A percentile compares a stretch with the other conserved stretches of the same genome.
These are phyloP conservation scores for Aspergillus fructus DNA, from an alignment of 2,329 filamentous ascomycete species.

Conservation along the genomic window DNA sequence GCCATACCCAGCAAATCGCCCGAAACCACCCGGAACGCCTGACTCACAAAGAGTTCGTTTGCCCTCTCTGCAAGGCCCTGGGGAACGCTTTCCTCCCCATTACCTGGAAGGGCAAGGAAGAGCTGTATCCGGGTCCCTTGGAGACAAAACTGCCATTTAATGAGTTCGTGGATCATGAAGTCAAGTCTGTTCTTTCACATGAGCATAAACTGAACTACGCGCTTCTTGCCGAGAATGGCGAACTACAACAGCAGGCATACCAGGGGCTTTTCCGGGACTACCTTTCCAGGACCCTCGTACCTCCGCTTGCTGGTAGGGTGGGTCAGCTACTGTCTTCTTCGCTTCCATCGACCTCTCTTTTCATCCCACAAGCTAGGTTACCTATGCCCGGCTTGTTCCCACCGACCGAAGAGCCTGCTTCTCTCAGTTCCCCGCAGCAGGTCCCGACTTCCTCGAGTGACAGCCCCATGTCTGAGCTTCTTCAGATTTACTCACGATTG, in stretches of 20 bases:
- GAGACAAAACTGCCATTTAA: conserved; percentile 61
- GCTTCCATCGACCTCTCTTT: conserved; percentile 28
- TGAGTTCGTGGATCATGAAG: conserved; percentile 64
- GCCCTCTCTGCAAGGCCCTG: conserved; percentile 92
- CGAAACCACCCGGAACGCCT: conserved; percentile 87
- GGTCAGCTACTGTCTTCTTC: conserved; percentile 32
- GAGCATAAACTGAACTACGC: conserved; percentile 51
- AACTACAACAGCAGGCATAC: conserved; percentile 36
- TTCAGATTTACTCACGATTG: conserved; percentile 56
- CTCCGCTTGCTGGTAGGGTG: conserved; percentile 47
- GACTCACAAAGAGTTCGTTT: conserved; percentile 83
- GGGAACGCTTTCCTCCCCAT: conserved; percentile 94
- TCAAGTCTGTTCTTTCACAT: conserved; percentile 50
- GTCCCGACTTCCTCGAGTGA: conserved; percentile 27
- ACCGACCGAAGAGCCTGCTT: conserved; percentile 31
- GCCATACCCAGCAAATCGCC: conserved; percentile 90
- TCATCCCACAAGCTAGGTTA: conserved; percentile 30
- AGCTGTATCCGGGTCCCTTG: conserved; percentile 75
- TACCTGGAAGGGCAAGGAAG: conserved; percentile 89
- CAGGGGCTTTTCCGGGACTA: conserved; percentile 54
- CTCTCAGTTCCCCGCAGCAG: conserved; percentile 34
- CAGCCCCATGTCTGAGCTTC: conserved; percentile 47
- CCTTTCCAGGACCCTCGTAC: conserved; percentile 50
- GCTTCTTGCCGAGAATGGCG: conserved; percentile 38
- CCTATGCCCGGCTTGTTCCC: conserved; percentile 43